Base-by-base conservation (phyloP, 352 stramenopile species). In the Pythium coloratum region DNA sequence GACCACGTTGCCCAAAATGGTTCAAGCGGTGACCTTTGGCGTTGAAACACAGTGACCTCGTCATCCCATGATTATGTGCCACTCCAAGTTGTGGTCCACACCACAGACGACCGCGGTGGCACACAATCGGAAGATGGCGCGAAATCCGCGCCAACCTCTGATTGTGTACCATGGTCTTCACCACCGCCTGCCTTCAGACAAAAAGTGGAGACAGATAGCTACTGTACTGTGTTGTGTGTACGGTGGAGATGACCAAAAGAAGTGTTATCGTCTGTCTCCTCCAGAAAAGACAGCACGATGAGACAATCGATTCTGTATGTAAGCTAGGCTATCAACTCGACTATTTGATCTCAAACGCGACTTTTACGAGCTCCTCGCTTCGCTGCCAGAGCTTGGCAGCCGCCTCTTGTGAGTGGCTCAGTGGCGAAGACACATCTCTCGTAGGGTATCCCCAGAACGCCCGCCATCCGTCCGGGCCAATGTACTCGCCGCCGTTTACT, bases 401-500 rank as follows among this genome's bases (percentile, higher is more conserved):
- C 2, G 50, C 56, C 6, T 66, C 56, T 42, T 56, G 32, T 0
- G 68, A 74, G 33, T 67, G 58, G 47, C 68, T 76, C 36, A 68
- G 67, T 28, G 72, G 55, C 1, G 72, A 75, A 6, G 79, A 79
- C 20, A 67, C 62, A 53, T 88, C 82, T 3, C 72, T 72, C 16
- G 51, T 46, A 13, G 82, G 80, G 53, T 88, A 84, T 6, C 81
- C 81, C 40, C 76, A 69, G 20, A 76, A 67, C 18, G 71, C 69
- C 10, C 77, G 38, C 47, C 80, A 80, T 4, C 80, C 76, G 26
- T 82, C 73, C 2, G 82, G 82, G 4, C 80, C 82, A 49, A 83
- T 86, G 44, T 76, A 89, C 13, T 90, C 70, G 6, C 76, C 80
- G 18, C 76, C 75, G 9, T 76, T 56, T 28, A 89, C 80, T 26